These are phyloP conservation scores for Talinum fruticosum DNA, from an alignment of 148 eudicot species.

Conservation along the genomic window DNA sequence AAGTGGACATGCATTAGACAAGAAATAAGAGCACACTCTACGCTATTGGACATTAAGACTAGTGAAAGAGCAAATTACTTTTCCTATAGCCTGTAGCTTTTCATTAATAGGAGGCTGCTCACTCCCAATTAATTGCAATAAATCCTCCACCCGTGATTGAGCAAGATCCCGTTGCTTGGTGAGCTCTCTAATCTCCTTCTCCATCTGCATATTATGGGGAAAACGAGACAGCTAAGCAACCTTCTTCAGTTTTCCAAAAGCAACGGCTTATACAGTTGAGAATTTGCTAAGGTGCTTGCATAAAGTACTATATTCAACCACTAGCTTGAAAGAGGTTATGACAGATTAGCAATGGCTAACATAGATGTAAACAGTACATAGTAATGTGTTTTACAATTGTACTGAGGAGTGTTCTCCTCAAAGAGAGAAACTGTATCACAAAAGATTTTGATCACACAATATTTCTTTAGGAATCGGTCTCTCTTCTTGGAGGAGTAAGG, in stretches of 20 bases:
- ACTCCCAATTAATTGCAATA: conserved; percentile 49
- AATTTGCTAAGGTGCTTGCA: no score
- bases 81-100: conserved; percentile 30
- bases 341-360: background rate
- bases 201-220: conserved; percentile 48
- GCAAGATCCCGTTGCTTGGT: conserved; percentile 75
- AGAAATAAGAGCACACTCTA: background rate
- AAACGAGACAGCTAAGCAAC: background rate
- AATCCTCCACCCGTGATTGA: conserved; percentile 75
- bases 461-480: no score
- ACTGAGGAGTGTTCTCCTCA: background rate
- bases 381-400: background rate
- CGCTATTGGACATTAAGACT: background rate
- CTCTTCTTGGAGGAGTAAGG: no score
- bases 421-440: background rate
- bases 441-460: background rate
- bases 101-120: conserved; percentile 38
- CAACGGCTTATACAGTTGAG: background rate
- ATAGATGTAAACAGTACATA: background rate
- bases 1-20: background rate
- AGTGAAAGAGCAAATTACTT: background rate
- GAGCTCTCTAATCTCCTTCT: conserved; percentile 72
- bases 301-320: background rate
- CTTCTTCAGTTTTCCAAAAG: background rate
- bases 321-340: background rate